Evolutionary conservation across 352 stramenopile species (phyloP).

Genomic region (Pythium volutum): DNA sequence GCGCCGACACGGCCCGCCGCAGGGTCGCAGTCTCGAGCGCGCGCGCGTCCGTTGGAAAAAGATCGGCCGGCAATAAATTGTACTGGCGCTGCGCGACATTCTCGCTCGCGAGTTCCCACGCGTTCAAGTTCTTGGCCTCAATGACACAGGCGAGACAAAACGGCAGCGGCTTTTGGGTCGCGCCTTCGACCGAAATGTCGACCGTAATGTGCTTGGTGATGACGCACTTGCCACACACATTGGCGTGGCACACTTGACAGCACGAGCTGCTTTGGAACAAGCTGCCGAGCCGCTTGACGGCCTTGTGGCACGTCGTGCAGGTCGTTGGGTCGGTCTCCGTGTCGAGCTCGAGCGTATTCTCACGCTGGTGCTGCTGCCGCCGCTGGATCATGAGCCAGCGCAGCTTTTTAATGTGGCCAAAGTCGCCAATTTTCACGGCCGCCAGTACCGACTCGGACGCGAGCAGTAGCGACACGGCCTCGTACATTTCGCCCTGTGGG

Average conservation of each 20-base stretch:
- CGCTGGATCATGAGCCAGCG: constrained; percentile 48
- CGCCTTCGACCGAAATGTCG: constrained; percentile 24
- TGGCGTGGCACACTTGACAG: constrained; percentile 21
- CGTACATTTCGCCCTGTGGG: constrained; percentile 30
- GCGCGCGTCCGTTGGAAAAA: neutral
- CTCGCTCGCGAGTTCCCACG: constrained; percentile 18
- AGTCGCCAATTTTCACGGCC: constrained; percentile 42
- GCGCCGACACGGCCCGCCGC: constrained; percentile 5
- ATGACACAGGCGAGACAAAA: constrained; percentile 38
- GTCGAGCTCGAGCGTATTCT: constrained; percentile 9
- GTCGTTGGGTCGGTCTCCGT: neutral
- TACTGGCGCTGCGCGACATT: constrained; percentile 17
- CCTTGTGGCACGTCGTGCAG: constrained; percentile 34
- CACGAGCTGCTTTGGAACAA: constrained; percentile 24
- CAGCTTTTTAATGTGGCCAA: constrained; percentile 64
- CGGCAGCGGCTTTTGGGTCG: constrained; percentile 19
- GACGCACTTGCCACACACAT: constrained; percentile 38
- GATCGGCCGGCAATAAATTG: constrained; percentile 9
- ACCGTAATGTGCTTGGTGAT: constrained; percentile 34
- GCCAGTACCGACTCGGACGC: constrained; percentile 39
- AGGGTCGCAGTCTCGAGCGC: neutral
- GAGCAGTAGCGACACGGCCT: constrained; percentile 31
- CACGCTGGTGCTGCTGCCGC: constrained; percentile 13
- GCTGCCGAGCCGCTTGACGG: constrained; percentile 18
- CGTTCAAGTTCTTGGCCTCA: constrained; percentile 24